phyloP scores from a whole-genome alignment of 495 filamentous ascomycete species.

The Apiosordaria backusii region DNA sequence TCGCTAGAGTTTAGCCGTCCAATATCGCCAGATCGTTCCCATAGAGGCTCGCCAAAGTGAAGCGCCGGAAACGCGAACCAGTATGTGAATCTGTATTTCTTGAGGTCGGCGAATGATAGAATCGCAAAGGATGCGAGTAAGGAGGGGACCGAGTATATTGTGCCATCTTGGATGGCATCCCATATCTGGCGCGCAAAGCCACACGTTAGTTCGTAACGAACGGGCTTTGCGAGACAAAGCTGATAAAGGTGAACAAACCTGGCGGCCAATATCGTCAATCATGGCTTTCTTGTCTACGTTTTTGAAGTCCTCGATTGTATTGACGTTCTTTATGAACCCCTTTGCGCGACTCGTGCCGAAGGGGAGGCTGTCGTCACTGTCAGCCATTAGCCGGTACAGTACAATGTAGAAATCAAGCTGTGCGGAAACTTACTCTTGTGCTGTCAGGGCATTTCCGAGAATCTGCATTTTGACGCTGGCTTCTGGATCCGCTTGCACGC shows the following conservation, averaged over 20 bases:
- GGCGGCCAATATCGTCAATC: conserved; percentile 68
- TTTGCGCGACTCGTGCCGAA: conserved; percentile 75
- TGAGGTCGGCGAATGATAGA: conserved; percentile 92
- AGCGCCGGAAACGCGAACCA: conserved; percentile 94
- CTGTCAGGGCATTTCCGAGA: conserved; percentile 77
- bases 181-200: conserved; percentile 61
- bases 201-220: not conserved
- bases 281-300: conserved; percentile 67
- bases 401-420: not conserved
- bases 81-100: conserved; percentile 92
- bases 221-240: not conserved
- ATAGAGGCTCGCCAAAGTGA: conserved; percentile 72
- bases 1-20: conserved; percentile 59
- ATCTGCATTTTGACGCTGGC: conserved; percentile 82
- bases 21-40: conserved; percentile 54
- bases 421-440: conserved; percentile 62
- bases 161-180: conserved; percentile 95
- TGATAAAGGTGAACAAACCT: conserved; percentile 50
- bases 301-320: conserved; percentile 91
- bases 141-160: conserved; percentile 90
- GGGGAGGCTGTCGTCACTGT: conserved; percentile 57
- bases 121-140: conserved; percentile 82
- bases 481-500: conserved; percentile 60
- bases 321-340: conserved; percentile 91
- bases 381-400: not conserved